Evolutionary conservation across 1,284 basidiomycete species (phyloP), one percentile per base, ranked within the genome.

Genomic region (Chondrostereum purpureum): DNA sequence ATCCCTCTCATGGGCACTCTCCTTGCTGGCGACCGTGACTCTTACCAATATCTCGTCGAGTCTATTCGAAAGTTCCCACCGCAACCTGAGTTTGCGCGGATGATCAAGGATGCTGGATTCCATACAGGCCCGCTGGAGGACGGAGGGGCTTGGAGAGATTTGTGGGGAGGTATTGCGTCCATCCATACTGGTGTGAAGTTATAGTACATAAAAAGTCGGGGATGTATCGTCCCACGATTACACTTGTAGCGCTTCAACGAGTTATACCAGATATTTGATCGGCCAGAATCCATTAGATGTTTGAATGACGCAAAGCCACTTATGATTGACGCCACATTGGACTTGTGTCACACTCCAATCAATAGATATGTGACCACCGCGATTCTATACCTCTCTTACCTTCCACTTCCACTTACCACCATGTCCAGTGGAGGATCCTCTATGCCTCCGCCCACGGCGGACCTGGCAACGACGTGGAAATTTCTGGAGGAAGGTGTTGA

Each of bases 41-140:
- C 93, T 14, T 99, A 99, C 66, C 92, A 96, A 65, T 99, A 99
- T 65, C 78, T 99, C 36, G 91, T 99, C 43, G 96, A 99, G 67
- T 97, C 93, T 27, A 99, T 99, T 58, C 88, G 93, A 47, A 81
- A 81, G 54, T 99, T 99, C 74, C 95, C 95, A 23, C 73, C 81
- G 16, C 95, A 98, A 65, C 71, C 80, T 18, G 83, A 92, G 43
- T 99, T 99, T 67, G 88, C 93, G 11, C 68, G 80, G 58, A 90
- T 99, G 93, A 87, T 94, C 52, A 67, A 76, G 52, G 82, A 92
- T 35, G 90, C 88, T 18, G 91, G 92, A 0, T 93, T 95, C 66
- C 64, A 78, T 44, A 89, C 83, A 2, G 90, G 88, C 22, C 76
- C 74, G 45, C 82, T 91, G 58, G 80, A 80, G 42, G 82, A 87